Evolutionary conservation across 306 rosid genomes (phyloP).

Genomic region (Malus asiatica): DNA sequence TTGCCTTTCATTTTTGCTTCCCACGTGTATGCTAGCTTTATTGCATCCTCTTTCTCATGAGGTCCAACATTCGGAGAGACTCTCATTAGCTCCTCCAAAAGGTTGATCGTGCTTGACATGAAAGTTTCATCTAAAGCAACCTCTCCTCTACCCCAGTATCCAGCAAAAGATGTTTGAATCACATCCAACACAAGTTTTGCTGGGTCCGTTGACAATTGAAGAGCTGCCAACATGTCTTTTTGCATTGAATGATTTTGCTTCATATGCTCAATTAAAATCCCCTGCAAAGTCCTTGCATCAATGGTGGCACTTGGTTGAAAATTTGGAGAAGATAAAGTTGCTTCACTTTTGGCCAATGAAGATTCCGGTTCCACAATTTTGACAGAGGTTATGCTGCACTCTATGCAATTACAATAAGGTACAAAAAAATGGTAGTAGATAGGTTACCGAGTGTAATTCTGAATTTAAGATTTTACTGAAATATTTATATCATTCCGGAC

Average conservation of each 20-base stretch:
- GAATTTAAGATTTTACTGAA: not conserved
- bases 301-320: conserved; percentile 11
- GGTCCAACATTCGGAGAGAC: conserved; percentile 37
- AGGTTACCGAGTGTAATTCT: not conserved
- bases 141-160: conserved; percentile 16
- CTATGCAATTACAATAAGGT: conserved; percentile 2
- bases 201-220: conserved; percentile 34
- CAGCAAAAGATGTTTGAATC: conserved; percentile 22
- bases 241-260: conserved; percentile 10
- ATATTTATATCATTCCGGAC: not conserved
- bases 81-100: conserved; percentile 32
- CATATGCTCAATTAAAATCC: conserved; percentile 10
- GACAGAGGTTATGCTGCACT: not conserved
- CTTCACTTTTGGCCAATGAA: conserved; percentile 2
- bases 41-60: conserved; percentile 35
- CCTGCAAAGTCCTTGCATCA: conserved; percentile 20
- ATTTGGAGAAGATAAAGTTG: conserved; percentile 14
- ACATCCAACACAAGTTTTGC: conserved; percentile 42
- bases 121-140: conserved; percentile 6
- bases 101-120: conserved; percentile 13
- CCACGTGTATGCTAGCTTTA: conserved; percentile 40
- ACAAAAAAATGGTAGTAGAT: not conserved
- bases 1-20: conserved; percentile 21
- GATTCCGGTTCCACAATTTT: conserved; percentile 10
- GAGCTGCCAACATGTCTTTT: conserved; percentile 19